Percentiles rank a stretch among this genome's conserved stretches.
Evolutionary conservation across 139 green algal genomes (phyloP).

Genomic region (Micractinium sp.): DNA sequence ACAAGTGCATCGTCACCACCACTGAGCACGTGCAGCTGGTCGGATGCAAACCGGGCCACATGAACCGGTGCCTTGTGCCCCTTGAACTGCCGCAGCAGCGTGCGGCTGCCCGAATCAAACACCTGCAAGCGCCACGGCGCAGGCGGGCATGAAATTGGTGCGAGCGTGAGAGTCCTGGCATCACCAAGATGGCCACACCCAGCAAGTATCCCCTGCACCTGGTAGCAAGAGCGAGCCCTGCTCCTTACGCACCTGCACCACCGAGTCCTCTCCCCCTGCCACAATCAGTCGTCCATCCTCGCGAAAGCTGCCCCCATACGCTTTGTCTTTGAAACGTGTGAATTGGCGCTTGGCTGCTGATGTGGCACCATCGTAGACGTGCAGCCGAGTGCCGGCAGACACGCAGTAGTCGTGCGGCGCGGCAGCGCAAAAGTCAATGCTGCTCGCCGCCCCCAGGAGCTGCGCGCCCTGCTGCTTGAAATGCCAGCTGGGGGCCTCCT

Average conservation of each 20-base stretch:
- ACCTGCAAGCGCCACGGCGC: constrained; percentile 60
- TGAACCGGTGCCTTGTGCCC: constrained; percentile 79
- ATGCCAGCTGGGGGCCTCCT: neutral
- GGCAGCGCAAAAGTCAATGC: constrained; percentile 81
- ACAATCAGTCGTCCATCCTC: constrained; percentile 85
- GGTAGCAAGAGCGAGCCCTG: neutral
- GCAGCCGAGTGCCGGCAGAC: constrained; percentile 60
- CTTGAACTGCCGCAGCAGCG: constrained; percentile 89
- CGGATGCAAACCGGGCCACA: constrained; percentile 67
- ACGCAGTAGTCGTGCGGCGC: constrained; percentile 70
- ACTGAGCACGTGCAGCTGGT: constrained; percentile 84
- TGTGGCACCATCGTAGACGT: constrained; percentile 72
- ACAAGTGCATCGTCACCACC: constrained; percentile 87
- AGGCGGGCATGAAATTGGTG: neutral
- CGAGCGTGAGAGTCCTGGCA: too few relatives aligned
- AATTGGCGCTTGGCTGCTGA: constrained; percentile 64
- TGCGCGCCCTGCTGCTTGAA: neutral
- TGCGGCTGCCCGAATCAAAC: constrained; percentile 81
- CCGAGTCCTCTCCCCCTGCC: constrained; percentile 83
- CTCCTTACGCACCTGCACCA: constrained; percentile 78
- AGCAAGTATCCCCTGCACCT: neutral
- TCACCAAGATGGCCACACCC: neutral
- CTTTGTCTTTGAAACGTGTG: constrained; percentile 88
- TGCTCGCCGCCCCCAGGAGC: constrained; percentile 80
- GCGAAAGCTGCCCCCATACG: constrained; percentile 85